Evolutionary conservation across 176 grass and related monocot genomes (phyloP).

Genomic region (Guadua angustifolia): DNA sequence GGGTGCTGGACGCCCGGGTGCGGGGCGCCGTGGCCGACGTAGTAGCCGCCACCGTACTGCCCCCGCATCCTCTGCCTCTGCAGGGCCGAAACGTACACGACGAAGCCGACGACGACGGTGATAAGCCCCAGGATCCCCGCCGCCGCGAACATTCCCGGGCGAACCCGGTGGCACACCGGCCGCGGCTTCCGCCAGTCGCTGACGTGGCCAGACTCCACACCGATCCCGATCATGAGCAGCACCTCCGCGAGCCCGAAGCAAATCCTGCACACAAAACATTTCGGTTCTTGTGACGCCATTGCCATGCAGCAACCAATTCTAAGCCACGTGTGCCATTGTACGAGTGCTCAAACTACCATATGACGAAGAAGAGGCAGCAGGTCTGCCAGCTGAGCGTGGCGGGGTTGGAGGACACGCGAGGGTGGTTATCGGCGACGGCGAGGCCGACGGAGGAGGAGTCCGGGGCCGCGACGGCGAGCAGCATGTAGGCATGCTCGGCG

Average conservation of each 20-base stretch:
- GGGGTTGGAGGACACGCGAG: conserved; percentile 36
- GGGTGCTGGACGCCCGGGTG: conserved; percentile 14
- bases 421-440: conserved; percentile 53
- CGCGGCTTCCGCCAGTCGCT: conserved; percentile 76
- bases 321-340: neutral
- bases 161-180: conserved; percentile 67
- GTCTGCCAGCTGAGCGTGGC: conserved; percentile 58
- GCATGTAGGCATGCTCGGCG: conserved; percentile 87
- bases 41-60: conserved; percentile 46
- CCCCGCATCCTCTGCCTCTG: conserved; percentile 47
- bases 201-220: conserved; percentile 77
- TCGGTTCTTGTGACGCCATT: neutral
- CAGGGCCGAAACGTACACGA: conserved; percentile 71
- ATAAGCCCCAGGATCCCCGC: conserved; percentile 85
- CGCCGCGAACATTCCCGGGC: conserved; percentile 74
- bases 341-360: conserved; percentile 50
- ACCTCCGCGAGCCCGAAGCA: conserved; percentile 90
- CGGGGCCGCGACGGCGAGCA: conserved; percentile 66
- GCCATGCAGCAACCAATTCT: neutral
- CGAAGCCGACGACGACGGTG: conserved; percentile 80
- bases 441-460: conserved; percentile 22
- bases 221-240: conserved; percentile 85
- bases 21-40: conserved; percentile 25
- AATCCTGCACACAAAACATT: conserved; percentile 48
- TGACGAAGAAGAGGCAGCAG: conserved; percentile 78